A percentile compares a stretch with the other conserved stretches of the same genome.
Conservation (phyloP, 2,329 filamentous ascomycete genomes). For the Karstenula rhodostoma region DNA sequence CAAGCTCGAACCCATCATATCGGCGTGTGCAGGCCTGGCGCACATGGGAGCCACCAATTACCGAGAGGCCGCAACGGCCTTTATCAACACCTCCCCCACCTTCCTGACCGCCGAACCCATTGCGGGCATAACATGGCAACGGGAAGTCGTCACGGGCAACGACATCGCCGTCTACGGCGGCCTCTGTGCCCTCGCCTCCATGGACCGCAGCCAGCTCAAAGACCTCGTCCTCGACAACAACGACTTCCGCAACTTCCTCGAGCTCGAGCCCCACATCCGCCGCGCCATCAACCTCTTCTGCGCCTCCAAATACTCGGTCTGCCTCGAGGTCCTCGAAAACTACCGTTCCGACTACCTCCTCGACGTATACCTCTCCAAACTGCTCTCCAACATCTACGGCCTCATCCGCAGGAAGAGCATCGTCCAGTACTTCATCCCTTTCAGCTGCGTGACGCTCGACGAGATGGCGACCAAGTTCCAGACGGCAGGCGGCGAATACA, state of each 20-base stretch:
- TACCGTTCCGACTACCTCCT: slow-evolving; percentile 89
- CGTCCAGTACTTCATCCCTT: slow-evolving; percentile 89
- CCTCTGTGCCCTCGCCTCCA: slow-evolving; percentile 86
- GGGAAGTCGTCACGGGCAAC: slow-evolving; percentile 79
- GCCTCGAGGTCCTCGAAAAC: slow-evolving; percentile 80
- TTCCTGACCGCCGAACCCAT: slow-evolving; percentile 53
- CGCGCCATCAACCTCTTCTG: slow-evolving; percentile 91
- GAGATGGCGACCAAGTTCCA: slow-evolving; percentile 82
- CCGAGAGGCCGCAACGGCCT: slow-evolving; percentile 73
- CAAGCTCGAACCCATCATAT: slow-evolving; percentile 71
- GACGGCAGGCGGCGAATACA: slow-evolving; percentile 58
- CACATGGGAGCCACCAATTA: slow-evolving; percentile 66
- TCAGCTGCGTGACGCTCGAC: slow-evolving; percentile 82
- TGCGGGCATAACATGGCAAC: slow-evolving; percentile 66
- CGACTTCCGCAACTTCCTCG: slow-evolving; percentile 84
- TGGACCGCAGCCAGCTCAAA: slow-evolving; percentile 81
- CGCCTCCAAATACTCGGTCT: slow-evolving; percentile 86
- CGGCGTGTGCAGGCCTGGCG: slow-evolving; percentile 67
- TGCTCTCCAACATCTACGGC: slow-evolving; percentile 74
- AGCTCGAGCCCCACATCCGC: slow-evolving; percentile 92
- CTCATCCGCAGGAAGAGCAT: slow-evolving; percentile 90
- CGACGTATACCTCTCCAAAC: slow-evolving; percentile 82
- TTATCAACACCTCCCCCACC: slow-evolving; percentile 69
- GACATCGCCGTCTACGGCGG: slow-evolving; percentile 93
- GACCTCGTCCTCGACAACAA: slow-evolving; percentile 82